Evolutionary conservation across 139 green algal genomes (phyloP), one percentile per base, ranked within the genome.

Genomic region (Eudorina sp.): DNA sequence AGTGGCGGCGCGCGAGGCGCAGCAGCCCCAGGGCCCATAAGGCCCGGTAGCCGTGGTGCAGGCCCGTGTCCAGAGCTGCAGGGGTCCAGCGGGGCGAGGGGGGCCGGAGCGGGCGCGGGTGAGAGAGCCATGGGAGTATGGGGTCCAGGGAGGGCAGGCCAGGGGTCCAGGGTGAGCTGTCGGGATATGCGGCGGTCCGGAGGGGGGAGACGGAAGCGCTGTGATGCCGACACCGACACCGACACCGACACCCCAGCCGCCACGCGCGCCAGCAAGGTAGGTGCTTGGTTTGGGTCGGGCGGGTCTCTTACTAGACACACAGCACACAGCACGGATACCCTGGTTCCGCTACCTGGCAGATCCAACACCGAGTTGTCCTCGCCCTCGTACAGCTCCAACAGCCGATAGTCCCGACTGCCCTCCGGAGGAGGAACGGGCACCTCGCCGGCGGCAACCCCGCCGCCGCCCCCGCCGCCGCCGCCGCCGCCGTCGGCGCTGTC

Each of bases 11-110:
- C 0, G 16, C n/a, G 23, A 76, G 41, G 27, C 80, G 80, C 29
- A 86, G 80, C 80, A 86, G 58, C 19, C 80, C 80, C 80, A 77
- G 40, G 0, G 80, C 80, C 80, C 80, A 86, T 43, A 64, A 76
- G 60, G 80, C 60, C 2, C 80, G 60, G 40, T 64, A 62, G 41
- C 80, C 80, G 60, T 86, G 80, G 27, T 77, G 55, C 6, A 77
- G 60, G 2, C 60, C 27, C 41, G 60, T 76, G 58, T 86, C 80
- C 8, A 53, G 19, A 3, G 60, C 60, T 85, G 79, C 7, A 38
- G 36, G 45, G 73, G 29, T 5, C 2, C 8, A 5, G 73, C 27
- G 31, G 1, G 46, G 43, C 25, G 70, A 5, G 16, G 66, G 34
- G 66, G 66, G 36, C 14, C 4, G 66, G 34, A 34, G 66, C 66